phyloP scores from a whole-genome alignment of 2,329 filamentous ascomycete species.

The Aspergillus fructus region DNA sequence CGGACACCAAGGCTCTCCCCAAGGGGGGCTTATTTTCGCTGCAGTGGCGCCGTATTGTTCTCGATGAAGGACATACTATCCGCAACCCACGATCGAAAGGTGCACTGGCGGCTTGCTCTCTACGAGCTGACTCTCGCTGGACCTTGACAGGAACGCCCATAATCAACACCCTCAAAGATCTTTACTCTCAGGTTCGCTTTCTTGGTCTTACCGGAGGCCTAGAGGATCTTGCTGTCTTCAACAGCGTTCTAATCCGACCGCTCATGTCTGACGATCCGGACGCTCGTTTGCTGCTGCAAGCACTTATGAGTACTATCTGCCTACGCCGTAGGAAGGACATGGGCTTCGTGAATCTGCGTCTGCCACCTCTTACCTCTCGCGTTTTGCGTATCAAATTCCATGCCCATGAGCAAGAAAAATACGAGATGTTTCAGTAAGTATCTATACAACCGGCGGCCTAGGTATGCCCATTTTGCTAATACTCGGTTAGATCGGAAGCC shows the following conservation, averaged over 20 bases:
- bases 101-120: constrained; percentile 64
- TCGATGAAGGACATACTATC: constrained; percentile 82
- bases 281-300: constrained; percentile 67
- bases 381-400: constrained; percentile 73
- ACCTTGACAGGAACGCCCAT: constrained; percentile 79
- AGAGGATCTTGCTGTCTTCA: constrained; percentile 71
- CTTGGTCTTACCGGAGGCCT: constrained; percentile 73
- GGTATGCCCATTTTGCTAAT: constrained; percentile 13
- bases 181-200: constrained; percentile 78
- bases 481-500: constrained; percentile 61
- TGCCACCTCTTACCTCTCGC: constrained; percentile 76
- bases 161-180: constrained; percentile 76
- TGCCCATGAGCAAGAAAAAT: constrained; percentile 72
- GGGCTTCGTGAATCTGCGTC: constrained; percentile 77
- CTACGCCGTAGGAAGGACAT: constrained; percentile 83
- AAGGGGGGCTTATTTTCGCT: constrained; percentile 60
- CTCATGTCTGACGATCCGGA: constrained; percentile 58
- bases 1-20: constrained; percentile 45
- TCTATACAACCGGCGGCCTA: not conserved
- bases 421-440: constrained; percentile 67
- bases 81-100: constrained; percentile 74
- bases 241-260: constrained; percentile 67
- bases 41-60: constrained; percentile 74
- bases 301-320: constrained; percentile 77
- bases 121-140: constrained; percentile 74